Evolutionary conservation across 1,284 basidiomycete genomes (phyloP), one percentile per base, ranked within the genome.

Genomic region (Microstroma glucosiphilum): DNA sequence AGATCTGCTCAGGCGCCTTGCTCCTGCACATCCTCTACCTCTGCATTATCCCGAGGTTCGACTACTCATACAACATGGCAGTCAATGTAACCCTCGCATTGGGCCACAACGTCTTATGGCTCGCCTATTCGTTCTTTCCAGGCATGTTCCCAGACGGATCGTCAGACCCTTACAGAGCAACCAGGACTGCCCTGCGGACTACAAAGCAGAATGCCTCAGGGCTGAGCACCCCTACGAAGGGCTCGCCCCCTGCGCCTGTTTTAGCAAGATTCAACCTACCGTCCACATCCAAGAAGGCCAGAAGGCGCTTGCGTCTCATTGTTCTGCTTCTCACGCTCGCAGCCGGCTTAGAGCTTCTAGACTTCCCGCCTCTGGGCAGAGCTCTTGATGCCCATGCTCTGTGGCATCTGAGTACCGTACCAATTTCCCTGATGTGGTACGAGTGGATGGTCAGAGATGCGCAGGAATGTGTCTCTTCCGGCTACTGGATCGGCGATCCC

Each of bases 41-140:
- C 59, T 85, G 84, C 55, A 51, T 78, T 63, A 87, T 87, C 41
- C 26, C 51, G 51, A 86, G 88, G 30, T 96, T 97, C 81, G 90
- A 97, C 80, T 98, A 99, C 80, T 83, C 87, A 7, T 99, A 97
- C 82, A 97, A 98, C 83, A 91, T 96, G 81, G 77, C 84, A 0
- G 91, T 91, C 82, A 92, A 92, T 79, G 82, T 94, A 69, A 73
- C 82, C 57, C 76, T 97, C 60, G 94, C 91, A 1, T 61, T 83
- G 21, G 41, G 81, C 83, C 80, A 83, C 80, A 93, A 93, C 73
- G 40, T 86, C 6, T 78, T 96, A n/a, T 98, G 94, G 96, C 74
- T 89, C 37, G 56, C 60, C 17, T 77, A 70, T 53, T 69, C 71
- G 13, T 17, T 75, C 17, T 55, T 65, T 11, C 74, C 77, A 1